Evolutionary conservation across 2,329 filamentous ascomycete genomes (phyloP).

Genomic region (Apiospora phragmitis): DNA sequence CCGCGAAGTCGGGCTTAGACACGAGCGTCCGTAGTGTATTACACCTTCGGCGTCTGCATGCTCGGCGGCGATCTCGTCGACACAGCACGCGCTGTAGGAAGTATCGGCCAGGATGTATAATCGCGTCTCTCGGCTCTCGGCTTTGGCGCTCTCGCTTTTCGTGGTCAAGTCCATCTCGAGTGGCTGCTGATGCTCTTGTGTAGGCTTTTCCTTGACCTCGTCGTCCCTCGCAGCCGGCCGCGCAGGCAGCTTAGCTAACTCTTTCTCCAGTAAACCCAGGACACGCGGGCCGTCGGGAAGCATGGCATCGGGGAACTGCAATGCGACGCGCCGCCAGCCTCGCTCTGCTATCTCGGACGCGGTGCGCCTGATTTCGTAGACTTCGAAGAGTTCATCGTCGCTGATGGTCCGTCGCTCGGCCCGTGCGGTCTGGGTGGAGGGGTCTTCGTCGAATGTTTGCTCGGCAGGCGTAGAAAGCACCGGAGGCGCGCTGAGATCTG

Average conservation of each 20-base stretch:
- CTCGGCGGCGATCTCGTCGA: constrained; percentile 94
- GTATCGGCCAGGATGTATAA: constrained; percentile 92
- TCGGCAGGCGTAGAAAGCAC: constrained; percentile 66
- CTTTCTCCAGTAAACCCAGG: constrained; percentile 58
- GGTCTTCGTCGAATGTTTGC: constrained; percentile 50
- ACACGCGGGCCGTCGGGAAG: constrained; percentile 82
- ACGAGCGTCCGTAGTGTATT: constrained; percentile 91
- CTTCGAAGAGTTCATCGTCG: constrained; percentile 70
- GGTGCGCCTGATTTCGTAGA: constrained; percentile 86
- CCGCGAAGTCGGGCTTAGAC: constrained; percentile 84
- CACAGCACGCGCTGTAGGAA: constrained; percentile 94
- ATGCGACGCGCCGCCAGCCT: constrained; percentile 73
- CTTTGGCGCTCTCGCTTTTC: neutral
- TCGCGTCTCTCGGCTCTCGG: constrained; percentile 27
- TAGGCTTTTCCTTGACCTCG: constrained; percentile 14
- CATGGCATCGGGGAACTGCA: constrained; percentile 98
- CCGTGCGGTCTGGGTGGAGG: constrained; percentile 31
- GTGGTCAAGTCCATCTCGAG: constrained; percentile 14
- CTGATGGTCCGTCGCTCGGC: constrained; percentile 31
- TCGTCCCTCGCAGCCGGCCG: constrained; percentile 10
- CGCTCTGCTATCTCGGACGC: constrained; percentile 71
- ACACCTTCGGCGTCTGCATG: constrained; percentile 89
- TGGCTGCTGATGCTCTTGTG: neutral
- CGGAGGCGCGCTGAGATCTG: constrained; percentile 53
- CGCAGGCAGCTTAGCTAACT: constrained; percentile 28